phyloP scores from a whole-genome alignment of 768 basidiomycete species.

The Gloeopeniophorella convolvens region DNA sequence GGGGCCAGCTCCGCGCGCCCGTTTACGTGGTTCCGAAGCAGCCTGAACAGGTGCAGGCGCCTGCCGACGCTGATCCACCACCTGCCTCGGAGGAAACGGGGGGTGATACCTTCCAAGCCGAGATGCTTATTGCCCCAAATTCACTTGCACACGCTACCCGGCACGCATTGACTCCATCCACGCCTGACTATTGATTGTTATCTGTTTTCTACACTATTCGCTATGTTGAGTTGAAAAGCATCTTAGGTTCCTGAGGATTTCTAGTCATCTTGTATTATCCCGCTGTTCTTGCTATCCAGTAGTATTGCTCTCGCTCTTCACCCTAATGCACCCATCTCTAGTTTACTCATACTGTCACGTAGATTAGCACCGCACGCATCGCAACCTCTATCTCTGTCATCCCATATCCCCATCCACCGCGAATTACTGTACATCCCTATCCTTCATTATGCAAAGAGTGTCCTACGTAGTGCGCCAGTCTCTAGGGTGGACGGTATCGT shows the following conservation, averaged over 20 bases:
- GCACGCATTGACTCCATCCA: not conserved
- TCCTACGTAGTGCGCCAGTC: not conserved
- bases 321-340: slow-evolving; percentile 2
- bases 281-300: not conserved
- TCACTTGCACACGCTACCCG: not conserved
- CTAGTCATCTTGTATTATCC: slow-evolving; percentile 7
- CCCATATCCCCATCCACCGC: slow-evolving; percentile 1
- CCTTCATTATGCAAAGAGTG: not conserved
- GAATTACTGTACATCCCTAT: slow-evolving; percentile 12
- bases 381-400: slow-evolving; percentile 8
- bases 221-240: not conserved
- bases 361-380: slow-evolving; percentile 6
- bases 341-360: slow-evolving; percentile 5
- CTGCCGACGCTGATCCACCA: slow-evolving; percentile 2
- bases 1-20: slow-evolving; percentile 18
- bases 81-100: not conserved
- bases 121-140: not conserved
- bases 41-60: not conserved
- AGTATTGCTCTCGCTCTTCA: not conserved
- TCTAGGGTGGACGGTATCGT: not conserved
- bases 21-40: slow-evolving; percentile 17
- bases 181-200: not conserved
- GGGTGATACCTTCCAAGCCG: not conserved
- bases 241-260: not conserved
- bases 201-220: too few species aligned